Conservation (phyloP, 495 filamentous ascomycete genomes). For the Cenococcum geophilum region DNA sequence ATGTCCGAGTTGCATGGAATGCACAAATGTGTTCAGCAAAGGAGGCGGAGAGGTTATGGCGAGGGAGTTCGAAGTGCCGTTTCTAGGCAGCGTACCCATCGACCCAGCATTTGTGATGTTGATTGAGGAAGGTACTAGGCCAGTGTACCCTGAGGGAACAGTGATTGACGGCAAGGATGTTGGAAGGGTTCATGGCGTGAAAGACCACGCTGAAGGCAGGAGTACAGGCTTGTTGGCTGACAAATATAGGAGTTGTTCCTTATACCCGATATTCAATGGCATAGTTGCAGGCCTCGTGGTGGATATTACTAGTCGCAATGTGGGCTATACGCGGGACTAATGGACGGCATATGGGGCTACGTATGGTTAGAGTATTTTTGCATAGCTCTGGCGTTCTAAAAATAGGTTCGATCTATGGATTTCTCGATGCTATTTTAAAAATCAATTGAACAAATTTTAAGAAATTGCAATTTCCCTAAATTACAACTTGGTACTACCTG, state of each 20-base stretch:
- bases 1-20: constrained; percentile 89
- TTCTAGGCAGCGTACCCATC: constrained; percentile 82
- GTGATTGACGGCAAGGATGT: constrained; percentile 28
- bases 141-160: constrained; percentile 40
- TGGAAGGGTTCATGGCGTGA: constrained; percentile 13
- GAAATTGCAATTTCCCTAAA: no score
- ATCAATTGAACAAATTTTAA: no score
- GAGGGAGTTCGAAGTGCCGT: constrained; percentile 70
- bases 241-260: constrained; percentile 72
- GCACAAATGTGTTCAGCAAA: constrained; percentile 84
- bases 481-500: no score
- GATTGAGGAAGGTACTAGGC: constrained; percentile 55
- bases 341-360: no score
- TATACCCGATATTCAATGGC: constrained; percentile 62
- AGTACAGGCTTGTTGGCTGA: constrained; percentile 56
- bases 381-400: no score
- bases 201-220: constrained; percentile 29
- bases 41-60: constrained; percentile 92
- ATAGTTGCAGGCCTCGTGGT: constrained; percentile 55
- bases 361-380: no score
- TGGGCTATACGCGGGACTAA: no score
- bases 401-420: no score
- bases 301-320: constrained; percentile 15
- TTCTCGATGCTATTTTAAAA: no score
- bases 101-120: constrained; percentile 66